Conservation (phyloP, 495 filamentous ascomycete species). For the Hypoxylon intermedium region DNA sequence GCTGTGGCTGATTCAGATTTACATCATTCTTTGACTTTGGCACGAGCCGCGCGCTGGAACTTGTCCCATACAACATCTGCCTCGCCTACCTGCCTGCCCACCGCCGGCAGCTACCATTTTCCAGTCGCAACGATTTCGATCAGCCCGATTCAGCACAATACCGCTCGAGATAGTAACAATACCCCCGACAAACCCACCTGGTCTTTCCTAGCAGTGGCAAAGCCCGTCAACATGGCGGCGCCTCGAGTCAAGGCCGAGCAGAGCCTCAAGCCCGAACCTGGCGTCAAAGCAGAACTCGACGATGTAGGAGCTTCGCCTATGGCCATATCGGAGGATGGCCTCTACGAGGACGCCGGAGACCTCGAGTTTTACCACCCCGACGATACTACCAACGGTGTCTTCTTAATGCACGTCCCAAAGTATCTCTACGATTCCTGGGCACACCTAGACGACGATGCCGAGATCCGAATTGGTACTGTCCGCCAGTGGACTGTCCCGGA, state of each 20-base stretch:
- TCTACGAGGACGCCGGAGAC: constrained; percentile 89
- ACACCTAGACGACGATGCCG: constrained; percentile 58
- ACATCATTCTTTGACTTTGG: constrained; percentile 32
- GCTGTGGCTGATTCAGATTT: constrained; percentile 13
- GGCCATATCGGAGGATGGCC: constrained; percentile 72
- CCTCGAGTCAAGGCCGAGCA: constrained; percentile 37
- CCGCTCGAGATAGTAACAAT: background rate
- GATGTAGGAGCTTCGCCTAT: constrained; percentile 62
- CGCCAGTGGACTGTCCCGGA: constrained; percentile 60
- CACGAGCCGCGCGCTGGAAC: constrained; percentile 15
- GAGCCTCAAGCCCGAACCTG: constrained; percentile 39
- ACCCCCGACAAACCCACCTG: background rate
- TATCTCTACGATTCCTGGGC: constrained; percentile 77
- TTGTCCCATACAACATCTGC: background rate
- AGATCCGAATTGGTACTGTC: constrained; percentile 76
- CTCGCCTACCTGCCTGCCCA: background rate
- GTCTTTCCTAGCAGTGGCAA: background rate
- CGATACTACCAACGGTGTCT: constrained; percentile 55
- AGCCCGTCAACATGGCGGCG: constrained; percentile 32
- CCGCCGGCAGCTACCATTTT: background rate
- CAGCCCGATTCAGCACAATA: background rate
- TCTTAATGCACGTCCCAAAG: constrained; percentile 77
- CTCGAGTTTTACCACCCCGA: constrained; percentile 71
- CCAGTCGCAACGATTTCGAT: background rate
- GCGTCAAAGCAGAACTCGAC: constrained; percentile 75